Evolutionary conservation across 352 stramenopile species (phyloP), one percentile per base, ranked within the genome.

Genomic region (Aphanomyces stellatus): DNA sequence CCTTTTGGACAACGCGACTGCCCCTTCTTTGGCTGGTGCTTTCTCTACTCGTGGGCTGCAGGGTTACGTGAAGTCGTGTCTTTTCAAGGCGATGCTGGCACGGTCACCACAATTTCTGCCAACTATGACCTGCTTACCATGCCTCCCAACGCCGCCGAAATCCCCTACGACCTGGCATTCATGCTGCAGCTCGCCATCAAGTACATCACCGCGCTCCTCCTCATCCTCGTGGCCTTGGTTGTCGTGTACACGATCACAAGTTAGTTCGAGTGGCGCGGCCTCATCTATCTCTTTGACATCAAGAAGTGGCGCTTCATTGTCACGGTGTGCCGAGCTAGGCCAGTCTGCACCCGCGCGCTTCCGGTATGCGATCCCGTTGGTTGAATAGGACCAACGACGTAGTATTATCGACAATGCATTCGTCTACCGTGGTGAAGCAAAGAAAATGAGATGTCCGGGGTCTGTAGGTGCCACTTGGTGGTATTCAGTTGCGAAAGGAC

Each of bases 251-350:
- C 41, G 19, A 15, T 65, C 11, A 13, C 51, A n/a, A 40, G 17
- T n/a, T n/a, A n/a, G 11, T 41, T 65, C 17, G 57, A 65, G 30
- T 57, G 35, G 34, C 4, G 11, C 13, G 11, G 30, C 8, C 4
- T 8, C 15, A 6, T 65, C 17, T 65, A 55, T 28, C 17, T 65
- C 7, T 55, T 65, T 37, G 57, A 65, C 35, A 65, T 65, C 40
- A 65, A 65, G 24, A 65, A 65, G 31, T 65, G 57, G 57, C 57
- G 57, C 13, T n/a, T 11, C 37, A n/a, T 2, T 19, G n/a, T 19
- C 13, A 19, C n/a, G 11, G 11, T 1, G 37, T 19, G n/a, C 11
- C 37, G 37, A n/a, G n/a, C n/a, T n/a, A n/a, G n/a, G n/a, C n/a
- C n/a, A n/a, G n/a, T n/a, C n/a, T n/a, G n/a, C n/a, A n/a, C n/a